These are phyloP conservation scores for Euclidium syriacum DNA, from an alignment of 345 rosid species.

Conservation along the genomic window DNA sequence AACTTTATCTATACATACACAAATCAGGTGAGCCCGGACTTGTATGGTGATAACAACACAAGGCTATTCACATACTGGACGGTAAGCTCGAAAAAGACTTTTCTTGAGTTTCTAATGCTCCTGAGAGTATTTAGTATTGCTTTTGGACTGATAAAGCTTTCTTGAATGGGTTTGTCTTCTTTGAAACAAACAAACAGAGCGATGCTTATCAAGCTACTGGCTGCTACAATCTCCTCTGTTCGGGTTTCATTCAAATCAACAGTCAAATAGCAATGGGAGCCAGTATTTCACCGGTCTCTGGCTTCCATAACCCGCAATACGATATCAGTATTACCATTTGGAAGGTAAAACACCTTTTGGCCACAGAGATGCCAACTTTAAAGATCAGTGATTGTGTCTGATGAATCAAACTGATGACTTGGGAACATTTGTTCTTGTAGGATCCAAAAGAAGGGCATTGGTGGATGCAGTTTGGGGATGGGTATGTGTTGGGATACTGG, in stretches of 20 bases:
- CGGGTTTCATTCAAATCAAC: slow-evolving; percentile 72
- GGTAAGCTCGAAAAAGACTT: slow-evolving; percentile 33
- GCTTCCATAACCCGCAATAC: slow-evolving; percentile 45
- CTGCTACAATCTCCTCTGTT: slow-evolving; percentile 73
- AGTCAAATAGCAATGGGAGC: slow-evolving; percentile 80
- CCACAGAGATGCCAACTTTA: background rate
- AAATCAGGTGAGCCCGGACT: slow-evolving; percentile 64
- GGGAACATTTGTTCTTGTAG: slow-evolving; percentile 27
- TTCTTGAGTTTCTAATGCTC: background rate
- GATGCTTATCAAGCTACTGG: slow-evolving; percentile 83
- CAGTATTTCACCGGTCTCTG: slow-evolving; percentile 64
- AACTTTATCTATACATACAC: background rate
- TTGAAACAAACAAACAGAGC: slow-evolving; percentile 34
- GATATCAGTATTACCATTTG: slow-evolving; percentile 66
- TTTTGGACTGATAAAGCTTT: background rate
- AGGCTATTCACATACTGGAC: slow-evolving; percentile 83
- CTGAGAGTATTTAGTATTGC: background rate
- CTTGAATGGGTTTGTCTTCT: background rate
- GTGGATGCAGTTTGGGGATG: slow-evolving; percentile 76
- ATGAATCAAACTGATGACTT: background rate
- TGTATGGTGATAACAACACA: slow-evolving; percentile 68
- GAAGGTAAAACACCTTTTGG: slow-evolving; percentile 42
- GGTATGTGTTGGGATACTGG: slow-evolving; percentile 62
- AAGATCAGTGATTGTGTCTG: background rate
- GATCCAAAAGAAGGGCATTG: slow-evolving; percentile 72